Evolutionary conservation across 768 basidiomycete species (phyloP).

Genomic region (Lactarius quietus): DNA sequence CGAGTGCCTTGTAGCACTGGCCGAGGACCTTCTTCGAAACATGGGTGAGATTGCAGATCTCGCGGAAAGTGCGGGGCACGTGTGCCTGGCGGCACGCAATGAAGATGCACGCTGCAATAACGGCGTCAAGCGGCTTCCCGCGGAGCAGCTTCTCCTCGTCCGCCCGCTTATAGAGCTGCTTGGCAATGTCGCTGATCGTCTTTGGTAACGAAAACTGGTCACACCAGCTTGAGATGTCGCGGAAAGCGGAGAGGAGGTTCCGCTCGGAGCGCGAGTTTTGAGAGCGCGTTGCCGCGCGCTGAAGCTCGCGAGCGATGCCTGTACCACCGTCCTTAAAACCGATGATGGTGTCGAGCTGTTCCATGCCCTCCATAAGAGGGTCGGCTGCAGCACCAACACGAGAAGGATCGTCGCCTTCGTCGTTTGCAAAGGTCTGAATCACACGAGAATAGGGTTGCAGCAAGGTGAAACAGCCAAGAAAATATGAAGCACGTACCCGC

Average conservation of each 20-base stretch:
- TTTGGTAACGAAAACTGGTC: conserved; percentile 93
- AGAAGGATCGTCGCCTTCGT: conserved; percentile 98
- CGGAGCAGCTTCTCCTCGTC: conserved; percentile 93
- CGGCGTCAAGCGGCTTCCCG: conserved; percentile 87
- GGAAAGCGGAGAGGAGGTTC: conserved; percentile 83
- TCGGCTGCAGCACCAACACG: conserved; percentile 98
- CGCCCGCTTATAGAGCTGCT: conserved; percentile 95
- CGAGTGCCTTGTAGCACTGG: conserved; percentile 88
- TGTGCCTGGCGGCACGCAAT: conserved; percentile 95
- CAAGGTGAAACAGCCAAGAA: conserved; percentile 20
- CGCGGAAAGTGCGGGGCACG: conserved; percentile 93
- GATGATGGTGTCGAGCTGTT: conserved; percentile 92
- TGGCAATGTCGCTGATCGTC: conserved; percentile 92
- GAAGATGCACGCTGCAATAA: conserved; percentile 97
- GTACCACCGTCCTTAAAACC: conserved; percentile 94
- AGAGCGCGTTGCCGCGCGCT: conserved; percentile 84
- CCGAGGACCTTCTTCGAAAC: conserved; percentile 94
- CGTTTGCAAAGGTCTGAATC: conserved; percentile 95
- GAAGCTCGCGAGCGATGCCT: conserved; percentile 86
- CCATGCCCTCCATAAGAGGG: conserved; percentile 89
- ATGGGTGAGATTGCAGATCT: conserved; percentile 89
- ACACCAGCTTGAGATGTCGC: conserved; percentile 90
- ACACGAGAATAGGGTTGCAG: conserved; percentile 27
- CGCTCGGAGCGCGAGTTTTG: conserved; percentile 78
- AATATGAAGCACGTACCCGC: conserved; percentile 59